Percentiles rank a stretch among this genome's conserved stretches.
Conservation (phyloP, 495 filamentous ascomycete genomes). For the Friedmanniomyces endolithicus region DNA sequence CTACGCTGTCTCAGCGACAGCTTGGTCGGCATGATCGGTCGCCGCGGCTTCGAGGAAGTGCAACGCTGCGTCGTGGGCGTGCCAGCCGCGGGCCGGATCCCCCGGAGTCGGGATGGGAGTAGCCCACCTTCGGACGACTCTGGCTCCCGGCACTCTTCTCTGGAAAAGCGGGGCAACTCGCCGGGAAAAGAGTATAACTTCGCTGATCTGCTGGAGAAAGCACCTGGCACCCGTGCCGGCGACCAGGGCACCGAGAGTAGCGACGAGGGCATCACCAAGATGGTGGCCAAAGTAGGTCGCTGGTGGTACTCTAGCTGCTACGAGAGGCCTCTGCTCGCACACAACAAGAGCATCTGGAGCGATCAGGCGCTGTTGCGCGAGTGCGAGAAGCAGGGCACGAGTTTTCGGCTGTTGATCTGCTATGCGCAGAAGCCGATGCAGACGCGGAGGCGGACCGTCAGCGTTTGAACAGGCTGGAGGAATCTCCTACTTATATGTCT, state of each 20-base stretch:
- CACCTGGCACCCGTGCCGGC: constrained; percentile 34
- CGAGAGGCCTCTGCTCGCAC: constrained; percentile 49
- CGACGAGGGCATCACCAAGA: constrained; percentile 76
- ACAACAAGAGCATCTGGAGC: constrained; percentile 62
- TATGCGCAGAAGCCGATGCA: constrained; percentile 72
- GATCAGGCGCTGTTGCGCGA: constrained; percentile 66
- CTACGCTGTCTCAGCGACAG: constrained; percentile 68
- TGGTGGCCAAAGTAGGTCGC: constrained; percentile 79
- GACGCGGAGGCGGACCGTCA: constrained; percentile 45
- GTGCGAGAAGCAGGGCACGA: constrained; percentile 73
- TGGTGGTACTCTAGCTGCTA: constrained; percentile 97
- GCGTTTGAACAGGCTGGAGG: constrained; percentile 29
- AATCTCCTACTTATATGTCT: neutral
- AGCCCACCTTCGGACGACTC: constrained; percentile 11
- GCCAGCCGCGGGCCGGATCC: constrained; percentile 65
- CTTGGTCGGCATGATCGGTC: constrained; percentile 61
- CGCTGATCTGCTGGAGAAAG: constrained; percentile 25
- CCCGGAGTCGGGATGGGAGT: constrained; percentile 21
- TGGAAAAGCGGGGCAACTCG: neutral
- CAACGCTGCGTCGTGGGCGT: constrained; percentile 82
- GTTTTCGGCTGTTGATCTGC: constrained; percentile 80
- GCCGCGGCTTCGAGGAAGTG: constrained; percentile 69
- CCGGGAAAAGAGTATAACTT: constrained; percentile 17
- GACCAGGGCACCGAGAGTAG: constrained; percentile 27
- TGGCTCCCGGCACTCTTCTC: constrained; percentile 11